Evolutionary conservation across 768 basidiomycete species (phyloP), one percentile per base, ranked within the genome.

Genomic region (Pleurotus eryngii): DNA sequence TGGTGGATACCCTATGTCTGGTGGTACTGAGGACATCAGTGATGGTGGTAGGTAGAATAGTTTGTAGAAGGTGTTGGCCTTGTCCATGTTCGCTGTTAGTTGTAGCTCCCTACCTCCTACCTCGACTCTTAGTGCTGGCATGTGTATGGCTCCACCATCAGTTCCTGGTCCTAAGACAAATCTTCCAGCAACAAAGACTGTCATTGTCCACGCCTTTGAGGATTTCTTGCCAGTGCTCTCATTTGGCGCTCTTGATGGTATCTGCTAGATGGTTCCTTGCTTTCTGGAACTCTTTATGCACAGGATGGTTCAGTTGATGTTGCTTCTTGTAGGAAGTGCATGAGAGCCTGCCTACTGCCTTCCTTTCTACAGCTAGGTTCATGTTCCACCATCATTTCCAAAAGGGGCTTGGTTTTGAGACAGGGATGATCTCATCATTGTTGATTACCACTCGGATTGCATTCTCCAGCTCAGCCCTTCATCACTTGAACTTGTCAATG

Each of bases 351-450:
- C 6, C 24, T n/a, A 11, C 30, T 14, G 8, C 48, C 17, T 27
- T 49, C 11, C 48, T 20, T 17, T 24, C 12, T 8, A 5, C 14
- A 14, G 48, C 11, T 8, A 70, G 57, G 4, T 67, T 62, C 0
- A 38, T 2, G 0, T 22, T 64, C 62, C 62, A 70, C 67, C 67
- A 70, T 0, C 62, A 15, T 18, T 63, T 68, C 2, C 60, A 49
- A 30, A 57, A 57, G 0, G 64, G 65, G 38, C 42, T 50, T 1
- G 61, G 63, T 26, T 60, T 56, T 2, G 60, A n/a, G 1, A 24
- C 30, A 0, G 62, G 60, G 1, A 64, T 58, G 1, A 18, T 39
- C 24, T 26, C 24, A 26, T 26, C 5, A 9, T 49, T 49, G 11
- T 27, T 26, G 12, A 65, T 61, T 2, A 59, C 39, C 0, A 55